Percentiles rank a stretch among this genome's conserved stretches.
Conservation (phyloP, 2,329 filamentous ascomycete species). For the Fusarium nelsonii region DNA sequence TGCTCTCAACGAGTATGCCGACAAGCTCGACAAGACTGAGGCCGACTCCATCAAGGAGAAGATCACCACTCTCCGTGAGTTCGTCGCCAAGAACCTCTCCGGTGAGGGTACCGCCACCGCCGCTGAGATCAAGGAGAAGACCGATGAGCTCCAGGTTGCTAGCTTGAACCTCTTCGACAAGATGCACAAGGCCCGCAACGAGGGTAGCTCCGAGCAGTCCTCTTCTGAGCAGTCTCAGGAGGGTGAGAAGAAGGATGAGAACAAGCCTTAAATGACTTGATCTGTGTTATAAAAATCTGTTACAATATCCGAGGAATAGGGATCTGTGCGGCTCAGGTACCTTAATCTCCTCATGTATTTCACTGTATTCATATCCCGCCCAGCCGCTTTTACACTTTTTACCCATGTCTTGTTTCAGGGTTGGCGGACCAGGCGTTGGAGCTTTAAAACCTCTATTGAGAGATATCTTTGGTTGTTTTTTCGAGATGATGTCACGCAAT, state of each 20-base stretch:
- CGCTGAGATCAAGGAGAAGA: conserved; percentile 97
- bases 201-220: conserved; percentile 69
- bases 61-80: conserved; percentile 86
- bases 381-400: conserved; percentile 57
- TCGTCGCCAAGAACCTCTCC: conserved; percentile 93
- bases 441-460: conserved; percentile 62
- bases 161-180: conserved; percentile 98
- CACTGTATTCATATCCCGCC: conserved; percentile 66
- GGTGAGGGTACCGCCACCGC: conserved; percentile 89
- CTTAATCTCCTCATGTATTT: conserved; percentile 57
- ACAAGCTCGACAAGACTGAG: conserved; percentile 97
- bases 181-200: conserved; percentile 95
- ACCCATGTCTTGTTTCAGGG: conserved; percentile 61
- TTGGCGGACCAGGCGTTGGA: conserved; percentile 64
- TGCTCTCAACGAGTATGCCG: conserved; percentile 95
- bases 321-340: conserved; percentile 53
- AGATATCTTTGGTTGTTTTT: conserved; percentile 58
- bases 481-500: conserved; percentile 61
- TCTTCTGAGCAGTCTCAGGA: conserved; percentile 64
- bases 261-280: conserved; percentile 68
- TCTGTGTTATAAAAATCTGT: conserved; percentile 47
- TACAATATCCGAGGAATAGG: conserved; percentile 51
- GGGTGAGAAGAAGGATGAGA: conserved; percentile 82
- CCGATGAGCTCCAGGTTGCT: conserved; percentile 95
- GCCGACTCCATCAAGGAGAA: conserved; percentile 94